Base-by-base conservation (phyloP, 352 stramenopile genomes). In the Globisporangium yorkense region DNA sequence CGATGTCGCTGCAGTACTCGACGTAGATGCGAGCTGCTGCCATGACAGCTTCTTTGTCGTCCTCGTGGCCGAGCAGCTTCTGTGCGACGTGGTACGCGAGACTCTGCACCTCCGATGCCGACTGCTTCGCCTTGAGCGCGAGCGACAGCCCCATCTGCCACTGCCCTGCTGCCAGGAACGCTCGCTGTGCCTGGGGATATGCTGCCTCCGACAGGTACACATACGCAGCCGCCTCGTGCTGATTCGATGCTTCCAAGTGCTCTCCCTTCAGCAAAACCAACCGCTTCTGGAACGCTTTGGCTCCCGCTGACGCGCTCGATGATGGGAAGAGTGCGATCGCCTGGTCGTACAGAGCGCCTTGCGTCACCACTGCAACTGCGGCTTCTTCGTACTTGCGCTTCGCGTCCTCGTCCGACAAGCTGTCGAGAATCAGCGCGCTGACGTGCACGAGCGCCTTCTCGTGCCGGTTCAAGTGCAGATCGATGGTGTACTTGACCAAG, bases 1-100 rank as follows among this genome's bases (percentile, higher is more conserved):
- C 80, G 10, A 89, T 56, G 48, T 90, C 75, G 39, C 74, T 65
- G 54, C 80, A 88, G 51, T 92, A 90, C 56, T 92, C 74, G n/a
- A 80, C 68, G 55, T 87, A 88, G 33, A 92, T 79, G 29, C 68
- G 70, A 2, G 77, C 75, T 9, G 74, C 75, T 9, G 66, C 69
- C 0, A 74, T 43, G 6, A 80, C 56, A 46, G 74, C 43, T 0
- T 74, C 63, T 15, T 68, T 50, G 37, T 37, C 62, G 16, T 75
- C 57, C 5, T 73, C 71, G 16, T 69, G 66, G 24, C 67, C 71
- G 0, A 92, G 39, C 16, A 92, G 50, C 46, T 77, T 71, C 57
- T 89, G 63, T 1, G 67, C 73, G 41, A 92, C 57, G 1, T 70
- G 57, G 20, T 87, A 84, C 15, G 75, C 80, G 44, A 88, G 69